Base-by-base conservation (phyloP, 2,329 filamentous ascomycete species). In the Fusarium hostae region DNA sequence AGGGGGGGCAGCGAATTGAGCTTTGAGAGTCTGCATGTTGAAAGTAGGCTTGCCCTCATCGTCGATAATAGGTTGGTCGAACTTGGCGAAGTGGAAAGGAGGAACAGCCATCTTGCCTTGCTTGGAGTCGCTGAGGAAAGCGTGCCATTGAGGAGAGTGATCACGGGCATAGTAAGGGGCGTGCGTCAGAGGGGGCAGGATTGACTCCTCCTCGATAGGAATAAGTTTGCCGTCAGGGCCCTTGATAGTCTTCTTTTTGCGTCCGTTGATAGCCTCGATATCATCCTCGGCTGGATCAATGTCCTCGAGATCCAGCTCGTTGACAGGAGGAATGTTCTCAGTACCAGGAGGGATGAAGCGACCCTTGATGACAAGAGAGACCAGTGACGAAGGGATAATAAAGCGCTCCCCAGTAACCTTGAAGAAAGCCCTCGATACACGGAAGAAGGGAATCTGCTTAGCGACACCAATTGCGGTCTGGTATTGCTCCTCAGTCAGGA, bases 51-150 rank as follows among this genome's bases (percentile, higher is more conserved):
- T 93, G 76, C 93, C 94, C 69, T 90, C 87, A 43, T 90, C 90
- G 75, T 92, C 90, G 71, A 96, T 92, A 35, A 98, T 90, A 34
- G 94, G 93, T 84, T 94, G 92, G 81, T 98, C 94, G 79, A 99
- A 98, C 48, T 91, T 91, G 44, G 91, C 91, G 82, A 99, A 98
- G n/a, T 93, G 94, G 81, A 97, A 98, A 0, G 97, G 96, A 5
- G 95, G 95, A 5, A 99, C 96, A 22, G 95, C 95, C 83, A 99
- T 95, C 83, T 97, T 97, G 78, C 94, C 95, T 79, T 97, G 93
- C 83, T 97, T 97, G 76, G 91, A 92, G 81, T 99, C 96, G 65
- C 94, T 94, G 57, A 99, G 88, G 87, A 99, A 98, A 50, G 97
- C 89, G 78, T 97, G 91, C 95, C 95, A 99, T 77, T 91, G 89